Conservation (phyloP, 75 land plant species). For the Picea glauca region DNA sequence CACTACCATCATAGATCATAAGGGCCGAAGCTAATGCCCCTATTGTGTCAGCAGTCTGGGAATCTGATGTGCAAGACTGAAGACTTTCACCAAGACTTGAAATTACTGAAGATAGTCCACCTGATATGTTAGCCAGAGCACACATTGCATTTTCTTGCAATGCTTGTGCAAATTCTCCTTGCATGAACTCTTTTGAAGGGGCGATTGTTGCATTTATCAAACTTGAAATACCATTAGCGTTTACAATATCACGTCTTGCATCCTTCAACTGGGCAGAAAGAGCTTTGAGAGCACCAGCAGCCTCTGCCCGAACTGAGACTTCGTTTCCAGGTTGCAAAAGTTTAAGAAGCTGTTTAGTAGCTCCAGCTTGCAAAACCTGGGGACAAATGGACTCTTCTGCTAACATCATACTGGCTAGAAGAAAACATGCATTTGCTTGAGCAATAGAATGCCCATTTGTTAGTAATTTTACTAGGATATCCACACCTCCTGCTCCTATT, state of each 20-base stretch:
- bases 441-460: slow-evolving; percentile 52
- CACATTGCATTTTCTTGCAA: slow-evolving; percentile 98
- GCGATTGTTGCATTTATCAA: slow-evolving; percentile 95
- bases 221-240: slow-evolving; percentile 65
- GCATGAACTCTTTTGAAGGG: slow-evolving; percentile 94
- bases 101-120: slow-evolving; percentile 87
- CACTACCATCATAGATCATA: slow-evolving; percentile 77
- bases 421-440: slow-evolving; percentile 87
- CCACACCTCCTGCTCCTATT: slow-evolving; percentile 79
- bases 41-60: slow-evolving; percentile 79
- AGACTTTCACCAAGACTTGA: slow-evolving; percentile 83
- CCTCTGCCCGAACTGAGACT: slow-evolving; percentile 91
- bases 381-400: slow-evolving; percentile 70
- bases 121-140: slow-evolving; percentile 92
- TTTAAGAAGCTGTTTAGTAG: slow-evolving; percentile 76
- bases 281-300: slow-evolving; percentile 94
- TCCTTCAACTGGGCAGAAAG: slow-evolving; percentile 84
- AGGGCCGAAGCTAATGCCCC: slow-evolving; percentile 97
- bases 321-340: slow-evolving; percentile 82
- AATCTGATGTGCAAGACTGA: slow-evolving; percentile 64
- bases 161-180: slow-evolving; percentile 90
- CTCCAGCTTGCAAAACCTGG: slow-evolving; percentile 57
- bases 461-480: slow-evolving; percentile 73
- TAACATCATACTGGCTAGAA: slow-evolving; percentile 87
- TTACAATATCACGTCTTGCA: slow-evolving; percentile 74